A percentile compares a stretch with the other conserved stretches of the same genome.
Evolutionary conservation across 768 basidiomycete genomes (phyloP).

Genomic region (Exsudoporus frostii): DNA sequence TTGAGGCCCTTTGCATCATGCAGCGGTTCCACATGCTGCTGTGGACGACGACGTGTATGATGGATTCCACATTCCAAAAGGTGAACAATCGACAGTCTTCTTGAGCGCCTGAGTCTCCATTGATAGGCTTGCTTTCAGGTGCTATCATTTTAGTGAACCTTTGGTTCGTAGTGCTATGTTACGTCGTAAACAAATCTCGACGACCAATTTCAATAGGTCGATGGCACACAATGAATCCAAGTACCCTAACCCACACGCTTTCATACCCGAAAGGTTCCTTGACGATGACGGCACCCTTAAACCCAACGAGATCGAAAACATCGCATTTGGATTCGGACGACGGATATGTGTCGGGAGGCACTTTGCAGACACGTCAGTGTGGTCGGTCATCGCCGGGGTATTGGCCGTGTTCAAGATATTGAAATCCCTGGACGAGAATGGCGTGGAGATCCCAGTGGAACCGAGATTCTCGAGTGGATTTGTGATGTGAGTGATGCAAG

Average conservation of each 20-base stretch:
- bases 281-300: slow-evolving; percentile 24
- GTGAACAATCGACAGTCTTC: not conserved
- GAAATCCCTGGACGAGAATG: not conserved
- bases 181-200: rapidly evolving
- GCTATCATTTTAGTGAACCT: slow-evolving; percentile 6
- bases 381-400: slow-evolving; percentile 12
- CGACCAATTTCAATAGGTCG: not conserved
- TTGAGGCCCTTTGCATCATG: not conserved
- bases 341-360: slow-evolving; percentile 25
- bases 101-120: not conserved
- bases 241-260: slow-evolving; percentile 34
- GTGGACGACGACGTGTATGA: slow-evolving; percentile 41
- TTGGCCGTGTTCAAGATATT: slow-evolving; percentile 2
- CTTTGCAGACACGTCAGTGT: slow-evolving; percentile 19
- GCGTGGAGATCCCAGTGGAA: slow-evolving; percentile 15
- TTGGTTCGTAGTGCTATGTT: not conserved
- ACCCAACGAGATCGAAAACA: slow-evolving; percentile 2
- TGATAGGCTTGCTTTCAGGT: not conserved
- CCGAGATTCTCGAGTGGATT: slow-evolving; percentile 11
- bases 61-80: slow-evolving; percentile 48
- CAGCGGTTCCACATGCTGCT: slow-evolving; percentile 25
- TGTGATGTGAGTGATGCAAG: slow-evolving; percentile 3
- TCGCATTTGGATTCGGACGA: slow-evolving; percentile 26
- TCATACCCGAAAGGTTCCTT: slow-evolving; percentile 40
- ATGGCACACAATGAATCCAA: slow-evolving; percentile 23